Evolutionary conservation across 345 rosid species (phyloP).

Genomic region (Eucalyptus lansdowneana): DNA sequence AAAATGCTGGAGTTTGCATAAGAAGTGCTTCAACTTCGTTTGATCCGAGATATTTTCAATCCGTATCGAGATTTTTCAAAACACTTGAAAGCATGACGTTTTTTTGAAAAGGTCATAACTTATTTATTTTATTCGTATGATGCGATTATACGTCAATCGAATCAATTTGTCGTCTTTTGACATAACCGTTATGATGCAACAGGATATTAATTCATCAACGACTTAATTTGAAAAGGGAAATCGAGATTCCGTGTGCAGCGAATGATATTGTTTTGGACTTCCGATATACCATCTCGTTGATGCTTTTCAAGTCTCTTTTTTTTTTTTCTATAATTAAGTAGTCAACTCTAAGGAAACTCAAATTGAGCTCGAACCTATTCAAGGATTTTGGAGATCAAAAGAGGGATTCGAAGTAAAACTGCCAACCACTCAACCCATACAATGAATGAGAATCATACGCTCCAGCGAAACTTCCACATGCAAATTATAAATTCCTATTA

Average conservation of each 20-base stretch:
- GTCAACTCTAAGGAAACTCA: background rate
- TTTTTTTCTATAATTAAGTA: background rate
- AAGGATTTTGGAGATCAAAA: background rate
- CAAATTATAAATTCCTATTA: background rate
- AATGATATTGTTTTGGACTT: background rate
- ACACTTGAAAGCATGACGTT: background rate
- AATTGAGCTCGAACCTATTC: background rate
- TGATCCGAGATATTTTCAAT: background rate
- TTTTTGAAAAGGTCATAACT: background rate
- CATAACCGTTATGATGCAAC: background rate
- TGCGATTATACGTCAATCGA: background rate
- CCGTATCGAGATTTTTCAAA: background rate
- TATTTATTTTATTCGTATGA: rapidly evolving
- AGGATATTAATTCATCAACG: rapidly evolving
- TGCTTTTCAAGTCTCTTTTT: background rate
- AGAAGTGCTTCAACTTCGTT: background rate
- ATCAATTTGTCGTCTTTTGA: background rate
- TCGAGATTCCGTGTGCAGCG: rapidly evolving
- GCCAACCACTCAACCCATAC: background rate
- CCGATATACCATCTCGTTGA: background rate
- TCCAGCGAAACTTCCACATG: background rate
- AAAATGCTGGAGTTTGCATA: background rate
- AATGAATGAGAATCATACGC: background rate
- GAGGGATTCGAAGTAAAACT: background rate
- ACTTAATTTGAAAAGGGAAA: background rate